Conservation (phyloP, 306 rosid species). For the Begonia masoniana region DNA sequence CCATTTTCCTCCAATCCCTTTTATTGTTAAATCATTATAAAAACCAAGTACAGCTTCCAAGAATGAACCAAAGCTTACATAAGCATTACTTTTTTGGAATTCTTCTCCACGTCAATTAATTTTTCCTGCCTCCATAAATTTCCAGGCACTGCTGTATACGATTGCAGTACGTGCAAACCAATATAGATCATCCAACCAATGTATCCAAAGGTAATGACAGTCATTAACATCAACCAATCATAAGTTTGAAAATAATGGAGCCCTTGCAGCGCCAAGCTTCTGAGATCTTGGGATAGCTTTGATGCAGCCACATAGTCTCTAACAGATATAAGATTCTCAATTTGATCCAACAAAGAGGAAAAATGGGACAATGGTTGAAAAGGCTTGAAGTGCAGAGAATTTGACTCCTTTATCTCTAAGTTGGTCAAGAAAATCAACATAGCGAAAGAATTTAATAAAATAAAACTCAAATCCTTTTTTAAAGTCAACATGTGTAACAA, state of each 20-base stretch:
- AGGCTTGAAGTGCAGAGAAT: slow-evolving; percentile 61
- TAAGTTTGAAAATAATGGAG: slow-evolving; percentile 90
- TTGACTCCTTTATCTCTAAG: slow-evolving; percentile 59
- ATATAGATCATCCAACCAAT: slow-evolving; percentile 84
- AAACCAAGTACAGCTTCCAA: background rate
- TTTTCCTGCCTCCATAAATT: slow-evolving; percentile 31
- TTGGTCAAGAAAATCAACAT: slow-evolving; percentile 39
- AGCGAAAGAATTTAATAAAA: slow-evolving; percentile 3
- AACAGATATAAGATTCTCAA: slow-evolving; percentile 49
- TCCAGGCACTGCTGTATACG: slow-evolving; percentile 62
- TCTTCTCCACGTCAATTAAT: slow-evolving; percentile 26
- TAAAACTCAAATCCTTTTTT: background rate
- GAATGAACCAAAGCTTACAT: slow-evolving; percentile 21
- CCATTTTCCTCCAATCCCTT: slow-evolving; percentile 4
- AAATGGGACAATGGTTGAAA: slow-evolving; percentile 60
- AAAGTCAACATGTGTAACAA: background rate
- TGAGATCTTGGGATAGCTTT: slow-evolving; percentile 50
- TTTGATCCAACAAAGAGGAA: slow-evolving; percentile 47
- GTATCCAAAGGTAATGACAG: slow-evolving; percentile 71
- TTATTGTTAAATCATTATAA: background rate
- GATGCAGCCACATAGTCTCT: slow-evolving; percentile 58
- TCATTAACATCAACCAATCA: slow-evolving; percentile 90
- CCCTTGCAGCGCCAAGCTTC: slow-evolving; percentile 72
- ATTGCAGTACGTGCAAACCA: slow-evolving; percentile 73
- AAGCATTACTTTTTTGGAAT: slow-evolving; percentile 49